These are phyloP conservation scores for Dictyostelium brefeldianum DNA, from an alignment of 78 protist genomes.

Conservation along the genomic window DNA sequence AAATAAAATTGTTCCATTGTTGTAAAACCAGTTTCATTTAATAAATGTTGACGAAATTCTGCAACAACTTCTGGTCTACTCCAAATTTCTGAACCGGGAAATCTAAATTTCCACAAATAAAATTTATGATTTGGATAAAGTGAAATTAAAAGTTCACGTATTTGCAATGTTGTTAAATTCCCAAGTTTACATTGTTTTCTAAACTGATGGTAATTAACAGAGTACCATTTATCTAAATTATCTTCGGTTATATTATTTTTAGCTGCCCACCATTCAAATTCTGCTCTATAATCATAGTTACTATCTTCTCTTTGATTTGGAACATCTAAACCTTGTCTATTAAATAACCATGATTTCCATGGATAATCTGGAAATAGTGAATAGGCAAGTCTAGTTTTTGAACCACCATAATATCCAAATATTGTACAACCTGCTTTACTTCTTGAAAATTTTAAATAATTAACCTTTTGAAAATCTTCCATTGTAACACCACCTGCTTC, in stretches of 20 bases:
- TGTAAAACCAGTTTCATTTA: not conserved
- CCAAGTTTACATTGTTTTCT: not conserved
- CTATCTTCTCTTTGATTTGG: not conserved
- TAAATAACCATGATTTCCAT: not conserved
- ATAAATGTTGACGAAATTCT: not conserved
- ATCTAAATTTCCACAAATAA: not conserved
- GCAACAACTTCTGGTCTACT: not conserved
- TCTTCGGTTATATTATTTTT: not conserved
- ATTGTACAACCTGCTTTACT: not conserved
- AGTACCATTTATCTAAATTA: not conserved
- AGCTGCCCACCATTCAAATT: not conserved
- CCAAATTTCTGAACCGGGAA: not conserved
- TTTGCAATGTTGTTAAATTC: not conserved
- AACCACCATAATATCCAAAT: conserved; percentile 5
- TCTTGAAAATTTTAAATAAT: not conserved
- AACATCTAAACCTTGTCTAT: not conserved
- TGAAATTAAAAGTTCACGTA: not conserved
- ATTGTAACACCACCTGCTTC: not conserved
- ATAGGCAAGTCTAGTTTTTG: not conserved
- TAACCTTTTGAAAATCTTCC: not conserved
- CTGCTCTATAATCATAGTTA: not conserved
- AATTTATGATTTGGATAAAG: not conserved
- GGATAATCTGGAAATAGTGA: not conserved
- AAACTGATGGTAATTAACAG: not conserved
- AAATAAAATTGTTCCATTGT: conserved; percentile 15